Base-by-base conservation (phyloP, 2,329 filamentous ascomycete genomes). In the Aspergillus sp. region DNA sequence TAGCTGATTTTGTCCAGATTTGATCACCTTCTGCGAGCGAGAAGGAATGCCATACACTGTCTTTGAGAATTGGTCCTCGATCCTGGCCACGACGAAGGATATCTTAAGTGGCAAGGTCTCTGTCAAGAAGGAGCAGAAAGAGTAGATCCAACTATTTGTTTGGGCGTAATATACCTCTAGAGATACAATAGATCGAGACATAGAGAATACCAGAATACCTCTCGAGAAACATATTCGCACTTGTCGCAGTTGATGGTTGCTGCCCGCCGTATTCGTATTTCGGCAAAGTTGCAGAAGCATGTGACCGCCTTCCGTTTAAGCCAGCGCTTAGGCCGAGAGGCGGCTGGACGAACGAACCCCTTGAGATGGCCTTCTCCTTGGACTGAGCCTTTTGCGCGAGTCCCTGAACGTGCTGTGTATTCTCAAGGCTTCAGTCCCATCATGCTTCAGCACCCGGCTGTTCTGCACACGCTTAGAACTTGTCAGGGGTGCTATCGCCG, bases 31-130 rank as follows among this genome's bases (percentile, higher is more conserved):
- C 78, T 97, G 93, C 72, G 88, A 93, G 67, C 86, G 86, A 54
- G 86, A 96, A 73, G 85, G 89, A 9, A 87, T 96, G 19, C 92
- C 93, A 0, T 97, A 96, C 74, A 93, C 90, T 13, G 86, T 90
- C 3, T 97, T 97, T 73, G 82, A 90, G 67, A 86, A 93, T 78
- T 97, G 93, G 86, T 84, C 84, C 6, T 85, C 87, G 62, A 96
- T 96, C 69, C 81, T 90, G 48, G 80, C 83, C 60, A 89, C 88
- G 30, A 88, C 91, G 60, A 87, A 91, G 78, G 86, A 89, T 58
- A 91, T 97, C 68, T 80, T 82, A n/a, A 85, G 85, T 33, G 91
- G 90, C 22, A 87, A 88, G 73, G 83, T 83, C 15, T 87, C 82
- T 20, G 85, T 91, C 7, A 80, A 90, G 67, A 85, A 90, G 90